Evolutionary conservation across 2,329 filamentous ascomycete genomes (phyloP).

Genomic region (Fusarium ambrosium): DNA sequence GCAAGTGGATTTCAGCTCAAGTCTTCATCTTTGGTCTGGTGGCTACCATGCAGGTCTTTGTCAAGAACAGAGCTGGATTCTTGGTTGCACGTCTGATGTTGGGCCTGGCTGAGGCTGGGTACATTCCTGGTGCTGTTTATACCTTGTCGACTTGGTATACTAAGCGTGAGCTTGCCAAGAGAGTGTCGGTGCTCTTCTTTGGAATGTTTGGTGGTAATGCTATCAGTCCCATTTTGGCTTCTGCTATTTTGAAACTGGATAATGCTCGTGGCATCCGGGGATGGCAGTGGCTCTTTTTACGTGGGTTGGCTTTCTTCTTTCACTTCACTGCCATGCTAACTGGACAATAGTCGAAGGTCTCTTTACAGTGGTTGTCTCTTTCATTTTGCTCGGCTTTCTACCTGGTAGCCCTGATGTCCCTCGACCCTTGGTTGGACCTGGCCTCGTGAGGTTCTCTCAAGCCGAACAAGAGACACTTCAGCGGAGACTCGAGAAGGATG

Average conservation of each 20-base stretch:
- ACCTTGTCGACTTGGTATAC: slow-evolving; percentile 67
- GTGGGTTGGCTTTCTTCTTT: slow-evolving; percentile 47
- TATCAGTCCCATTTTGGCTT: slow-evolving; percentile 62
- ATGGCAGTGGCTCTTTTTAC: slow-evolving; percentile 66
- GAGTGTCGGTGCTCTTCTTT: slow-evolving; percentile 65
- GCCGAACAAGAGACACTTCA: slow-evolving; percentile 52
- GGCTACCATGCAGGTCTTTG: slow-evolving; percentile 59
- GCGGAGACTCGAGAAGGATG: slow-evolving; percentile 52
- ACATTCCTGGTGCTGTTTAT: slow-evolving; percentile 65
- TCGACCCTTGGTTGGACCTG: slow-evolving; percentile 53
- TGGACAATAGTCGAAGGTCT: slow-evolving; percentile 57
- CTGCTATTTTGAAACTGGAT: slow-evolving; percentile 61
- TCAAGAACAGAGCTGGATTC: slow-evolving; percentile 60
- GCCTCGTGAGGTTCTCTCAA: slow-evolving; percentile 55
- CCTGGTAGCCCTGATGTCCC: slow-evolving; percentile 59
- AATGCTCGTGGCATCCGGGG: slow-evolving; percentile 56
- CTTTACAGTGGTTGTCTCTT: slow-evolving; percentile 57
- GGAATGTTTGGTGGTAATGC: slow-evolving; percentile 67
- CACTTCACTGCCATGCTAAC: neutral
- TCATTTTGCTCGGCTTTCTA: slow-evolving; percentile 57
- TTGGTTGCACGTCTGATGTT: slow-evolving; percentile 60
- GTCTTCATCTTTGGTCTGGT: slow-evolving; percentile 63
- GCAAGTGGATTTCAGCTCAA: slow-evolving; percentile 63
- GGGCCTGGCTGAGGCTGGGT: slow-evolving; percentile 64
- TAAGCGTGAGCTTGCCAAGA: slow-evolving; percentile 58